Base-by-base conservation (phyloP, 192 early-diverging fungal species). In the Phlyctochytrium planicorne region DNA sequence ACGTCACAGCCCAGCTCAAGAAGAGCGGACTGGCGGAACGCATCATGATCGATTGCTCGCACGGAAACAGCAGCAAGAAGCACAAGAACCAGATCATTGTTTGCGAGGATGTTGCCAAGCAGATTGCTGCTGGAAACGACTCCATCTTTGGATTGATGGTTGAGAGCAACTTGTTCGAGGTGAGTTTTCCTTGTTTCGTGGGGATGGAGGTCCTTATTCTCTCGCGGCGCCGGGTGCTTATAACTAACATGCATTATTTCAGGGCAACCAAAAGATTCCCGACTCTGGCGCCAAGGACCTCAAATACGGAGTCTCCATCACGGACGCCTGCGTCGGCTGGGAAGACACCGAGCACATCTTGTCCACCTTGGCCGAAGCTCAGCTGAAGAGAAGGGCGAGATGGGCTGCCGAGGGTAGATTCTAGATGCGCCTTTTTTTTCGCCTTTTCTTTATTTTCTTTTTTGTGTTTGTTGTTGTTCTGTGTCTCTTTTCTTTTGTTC, bases 41-140 rank as follows among this genome's bases (percentile, higher is more conserved):
- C 2, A 61, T 98, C 61, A 98, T 98, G 96, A 78, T 97, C 63
- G 96, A 98, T 73, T 95, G 93, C 78, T 93, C 91, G 62, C 96
- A 98, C 78, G 96, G 96, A 30, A 98, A 98, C 84, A 89, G 86
- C 65, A 81, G 74, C 62, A 98, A 98, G 77, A 82, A 94, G 66
- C 92, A 91, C 71, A 80, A 84, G 52, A 84, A 87, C 67, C 96
- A 98, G 82, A 80, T 87, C 37, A 78, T 91, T 59, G 96, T 97
- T 23, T 91, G 89, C 17, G 74, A 83, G 35, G 82, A 77, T 74
- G 81, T 94, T 30, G 75, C 60, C 79, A 76, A 62, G 84, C 91
- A 75, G 75, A 89, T 65, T 20, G 72, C 83, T 20, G 82, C 87
- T 20, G 90, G 92, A 35, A 87, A 87, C 73, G 77, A 82, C 0